phyloP scores from a whole-genome alignment of 495 filamentous ascomycete species.

The Letharia columbiana region DNA sequence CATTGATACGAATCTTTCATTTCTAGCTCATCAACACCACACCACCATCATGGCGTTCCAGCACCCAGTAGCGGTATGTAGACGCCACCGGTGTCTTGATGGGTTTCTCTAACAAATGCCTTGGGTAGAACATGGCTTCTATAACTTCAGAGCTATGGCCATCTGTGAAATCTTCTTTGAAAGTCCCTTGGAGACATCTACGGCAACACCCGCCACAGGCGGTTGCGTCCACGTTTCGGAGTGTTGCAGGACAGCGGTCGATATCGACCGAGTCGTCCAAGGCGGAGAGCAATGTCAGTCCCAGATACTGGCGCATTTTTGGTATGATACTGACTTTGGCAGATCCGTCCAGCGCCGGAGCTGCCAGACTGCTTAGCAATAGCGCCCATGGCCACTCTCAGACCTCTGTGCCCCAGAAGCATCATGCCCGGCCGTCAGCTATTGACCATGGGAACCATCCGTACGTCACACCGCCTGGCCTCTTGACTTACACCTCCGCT shows the following conservation, averaged over 20 bases:
- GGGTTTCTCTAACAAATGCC: constrained; percentile 14
- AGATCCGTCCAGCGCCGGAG: constrained; percentile 11
- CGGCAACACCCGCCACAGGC: constrained; percentile 14
- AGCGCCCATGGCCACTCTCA: constrained; percentile 20
- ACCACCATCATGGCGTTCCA: constrained; percentile 42
- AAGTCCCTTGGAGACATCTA: constrained; percentile 32
- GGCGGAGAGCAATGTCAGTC: constrained; percentile 10
- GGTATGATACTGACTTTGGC: neutral
- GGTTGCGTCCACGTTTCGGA: neutral
- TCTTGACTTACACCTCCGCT: neutral
- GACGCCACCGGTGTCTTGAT: constrained; percentile 23
- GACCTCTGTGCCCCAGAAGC: neutral
- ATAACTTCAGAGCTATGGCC: constrained; percentile 40
- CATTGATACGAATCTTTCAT: neutral
- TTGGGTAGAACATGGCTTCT: constrained; percentile 32
- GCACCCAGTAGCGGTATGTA: constrained; percentile 35
- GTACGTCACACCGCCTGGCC: neutral
- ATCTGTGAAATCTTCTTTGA: constrained; percentile 36
- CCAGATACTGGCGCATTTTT: neutral
- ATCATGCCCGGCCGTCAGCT: neutral
- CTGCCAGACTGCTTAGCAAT: constrained; percentile 25
- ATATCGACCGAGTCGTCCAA: constrained; percentile 6
- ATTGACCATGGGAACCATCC: neutral
- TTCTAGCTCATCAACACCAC: neutral
- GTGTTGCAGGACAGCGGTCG: constrained; percentile 6